These are phyloP conservation scores for Candida easanensis DNA, from an alignment of 805 yeast species.

Conservation along the genomic window DNA sequence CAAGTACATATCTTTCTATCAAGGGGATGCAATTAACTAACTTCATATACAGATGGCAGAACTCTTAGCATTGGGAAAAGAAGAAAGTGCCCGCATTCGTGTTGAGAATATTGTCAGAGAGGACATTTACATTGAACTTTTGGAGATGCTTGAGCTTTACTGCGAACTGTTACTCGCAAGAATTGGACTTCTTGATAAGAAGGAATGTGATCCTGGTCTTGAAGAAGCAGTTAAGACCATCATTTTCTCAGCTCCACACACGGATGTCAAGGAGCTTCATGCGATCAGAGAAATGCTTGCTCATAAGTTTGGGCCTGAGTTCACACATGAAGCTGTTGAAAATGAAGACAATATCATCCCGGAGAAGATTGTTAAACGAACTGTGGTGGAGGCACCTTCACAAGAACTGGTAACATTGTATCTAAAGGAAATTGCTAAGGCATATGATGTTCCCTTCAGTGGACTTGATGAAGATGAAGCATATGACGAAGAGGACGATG, in stretches of 20 bases:
- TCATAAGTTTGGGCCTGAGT: slow-evolving; percentile 66
- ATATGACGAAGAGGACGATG: slow-evolving; percentile 25
- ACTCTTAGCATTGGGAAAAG: slow-evolving; percentile 64
- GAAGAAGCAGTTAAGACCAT: slow-evolving; percentile 72
- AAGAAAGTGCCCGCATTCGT: slow-evolving; percentile 76
- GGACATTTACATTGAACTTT: slow-evolving; percentile 73
- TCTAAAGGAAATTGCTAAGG: slow-evolving; percentile 73
- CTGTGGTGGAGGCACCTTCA: slow-evolving; percentile 66
- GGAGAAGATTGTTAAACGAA: slow-evolving; percentile 59
- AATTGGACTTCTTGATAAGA: slow-evolving; percentile 50
- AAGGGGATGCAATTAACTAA: background rate
- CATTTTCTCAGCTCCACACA: slow-evolving; percentile 64
- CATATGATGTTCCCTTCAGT: slow-evolving; percentile 74
- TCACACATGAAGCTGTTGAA: slow-evolving; percentile 45
- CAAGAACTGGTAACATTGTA: slow-evolving; percentile 65
- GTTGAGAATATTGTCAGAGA: slow-evolving; percentile 83
- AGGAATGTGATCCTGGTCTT: slow-evolving; percentile 28
- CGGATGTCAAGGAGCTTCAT: slow-evolving; percentile 72
- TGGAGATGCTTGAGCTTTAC: slow-evolving; percentile 77
- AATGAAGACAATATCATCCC: slow-evolving; percentile 56
- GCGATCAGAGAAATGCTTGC: slow-evolving; percentile 60
- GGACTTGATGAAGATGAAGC: slow-evolving; percentile 37
- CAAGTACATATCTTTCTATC: slow-evolving; percentile 16
- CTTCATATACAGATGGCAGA: slow-evolving; percentile 51
- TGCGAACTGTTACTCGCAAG: slow-evolving; percentile 81